phyloP scores from a whole-genome alignment of 129 eudicot species.

The Heracleum sosnowskyi region DNA sequence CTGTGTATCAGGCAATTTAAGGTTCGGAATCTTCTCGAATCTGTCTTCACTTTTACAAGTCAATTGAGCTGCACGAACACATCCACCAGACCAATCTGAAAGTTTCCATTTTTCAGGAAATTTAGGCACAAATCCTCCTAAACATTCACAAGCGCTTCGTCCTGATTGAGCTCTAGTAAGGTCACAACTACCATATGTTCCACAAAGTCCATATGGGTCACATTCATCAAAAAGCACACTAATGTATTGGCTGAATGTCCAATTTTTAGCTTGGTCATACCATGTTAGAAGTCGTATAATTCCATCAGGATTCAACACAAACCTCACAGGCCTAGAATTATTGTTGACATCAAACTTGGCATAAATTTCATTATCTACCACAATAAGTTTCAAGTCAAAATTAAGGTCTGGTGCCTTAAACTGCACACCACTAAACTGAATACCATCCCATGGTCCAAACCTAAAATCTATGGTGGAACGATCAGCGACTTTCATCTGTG shows the following conservation, averaged over 20 bases:
- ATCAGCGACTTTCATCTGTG: slow-evolving; percentile 14
- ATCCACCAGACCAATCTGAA: slow-evolving; percentile 45
- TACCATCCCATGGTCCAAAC: slow-evolving; percentile 28
- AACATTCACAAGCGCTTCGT: slow-evolving; percentile 27
- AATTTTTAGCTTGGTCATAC: slow-evolving; percentile 8
- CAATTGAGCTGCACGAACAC: slow-evolving; percentile 21
- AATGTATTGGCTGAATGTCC: slow-evolving; percentile 4
- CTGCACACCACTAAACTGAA: slow-evolving; percentile 11
- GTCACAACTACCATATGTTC: slow-evolving; percentile 31
- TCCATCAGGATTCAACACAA: slow-evolving; percentile 18
- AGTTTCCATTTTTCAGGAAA: slow-evolving; percentile 23
- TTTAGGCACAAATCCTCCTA: slow-evolving; percentile 35
- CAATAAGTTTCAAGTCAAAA: slow-evolving; percentile 1
- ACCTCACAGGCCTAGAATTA: slow-evolving; percentile 11
- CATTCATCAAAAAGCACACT: slow-evolving; percentile 11
- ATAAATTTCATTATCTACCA: slow-evolving; percentile 14
- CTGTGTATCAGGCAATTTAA: slow-evolving; percentile 40
- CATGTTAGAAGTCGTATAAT: slow-evolving; percentile 8
- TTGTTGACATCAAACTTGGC: background rate
- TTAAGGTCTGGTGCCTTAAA: slow-evolving; percentile 7
- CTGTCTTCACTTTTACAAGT: slow-evolving; percentile 31
- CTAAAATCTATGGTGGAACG: background rate
- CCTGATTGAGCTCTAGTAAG: slow-evolving; percentile 8
- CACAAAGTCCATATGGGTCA: slow-evolving; percentile 36
- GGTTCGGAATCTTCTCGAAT: slow-evolving; percentile 16